Conservation (phyloP, 1,284 basidiomycete species). For the Ustilago cynodontis region DNA sequence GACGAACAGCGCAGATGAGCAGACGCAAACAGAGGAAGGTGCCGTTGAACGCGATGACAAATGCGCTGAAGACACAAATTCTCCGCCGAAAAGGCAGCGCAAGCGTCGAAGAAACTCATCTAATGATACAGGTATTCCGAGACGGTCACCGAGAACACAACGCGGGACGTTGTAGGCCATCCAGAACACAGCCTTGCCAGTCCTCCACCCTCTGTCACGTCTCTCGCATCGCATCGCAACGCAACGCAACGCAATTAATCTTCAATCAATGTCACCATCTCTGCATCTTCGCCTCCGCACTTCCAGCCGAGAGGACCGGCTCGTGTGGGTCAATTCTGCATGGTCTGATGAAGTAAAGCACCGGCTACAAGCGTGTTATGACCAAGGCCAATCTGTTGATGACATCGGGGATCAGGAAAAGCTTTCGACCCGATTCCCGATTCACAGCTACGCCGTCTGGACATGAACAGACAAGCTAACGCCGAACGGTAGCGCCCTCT, state of each 20-base stretch:
- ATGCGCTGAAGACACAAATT: background rate
- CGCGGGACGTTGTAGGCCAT: background rate
- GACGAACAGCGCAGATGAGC: background rate
- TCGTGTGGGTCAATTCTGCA: too few relatives aligned
- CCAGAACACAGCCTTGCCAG: background rate
- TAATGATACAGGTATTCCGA: background rate
- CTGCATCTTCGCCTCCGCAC: background rate
- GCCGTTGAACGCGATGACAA: background rate
- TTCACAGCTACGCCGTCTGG: background rate
- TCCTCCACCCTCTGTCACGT: background rate
- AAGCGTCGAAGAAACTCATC: background rate
- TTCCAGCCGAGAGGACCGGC: too few relatives aligned
- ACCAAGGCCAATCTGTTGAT: too few relatives aligned
- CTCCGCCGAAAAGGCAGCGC: background rate
- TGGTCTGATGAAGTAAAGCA: too few relatives aligned
- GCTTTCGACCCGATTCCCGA: background rate
- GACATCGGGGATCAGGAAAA: background rate
- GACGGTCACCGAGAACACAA: constrained; percentile 1
- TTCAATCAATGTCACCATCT: background rate
- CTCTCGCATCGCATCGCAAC: background rate
- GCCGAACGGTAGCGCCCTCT: background rate
- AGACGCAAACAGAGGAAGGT: background rate
- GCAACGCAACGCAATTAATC: background rate
- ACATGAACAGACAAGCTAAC: background rate
- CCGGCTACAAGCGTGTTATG: too few relatives aligned